phyloP scores from a whole-genome alignment of 768 basidiomycete genomes.

The Asterophora parasitica region DNA sequence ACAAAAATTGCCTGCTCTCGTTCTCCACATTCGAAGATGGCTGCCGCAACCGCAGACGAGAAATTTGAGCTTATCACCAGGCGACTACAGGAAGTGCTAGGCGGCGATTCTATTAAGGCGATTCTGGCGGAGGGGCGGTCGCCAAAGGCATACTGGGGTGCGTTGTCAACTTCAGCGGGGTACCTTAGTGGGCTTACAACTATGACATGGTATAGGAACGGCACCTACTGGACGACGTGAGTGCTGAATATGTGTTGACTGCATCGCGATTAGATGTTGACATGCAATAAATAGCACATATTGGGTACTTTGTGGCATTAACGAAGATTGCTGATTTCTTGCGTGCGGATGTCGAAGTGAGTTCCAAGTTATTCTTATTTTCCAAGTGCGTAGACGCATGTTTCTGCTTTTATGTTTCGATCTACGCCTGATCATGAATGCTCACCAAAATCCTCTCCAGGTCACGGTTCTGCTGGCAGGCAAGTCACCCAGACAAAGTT shows the following conservation, averaged over 20 bases:
- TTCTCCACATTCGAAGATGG: slow-evolving; percentile 5
- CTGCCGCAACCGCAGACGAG: slow-evolving; percentile 32
- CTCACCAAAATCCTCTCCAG: slow-evolving; percentile 26
- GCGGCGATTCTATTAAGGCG: slow-evolving; percentile 76
- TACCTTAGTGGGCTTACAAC: slow-evolving; percentile 6
- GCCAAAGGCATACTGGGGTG: slow-evolving; percentile 91
- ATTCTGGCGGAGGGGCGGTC: slow-evolving; percentile 73
- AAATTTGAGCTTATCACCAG: slow-evolving; percentile 84
- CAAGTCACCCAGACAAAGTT: slow-evolving; percentile 19
- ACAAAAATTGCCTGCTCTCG: neutral
- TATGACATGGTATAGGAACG: slow-evolving; percentile 52
- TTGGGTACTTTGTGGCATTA: slow-evolving; percentile 94
- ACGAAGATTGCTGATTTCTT: slow-evolving; percentile 97
- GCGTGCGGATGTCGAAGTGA: slow-evolving; percentile 82
- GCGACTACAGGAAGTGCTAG: slow-evolving; percentile 81
- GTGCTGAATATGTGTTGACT: slow-evolving; percentile 21
- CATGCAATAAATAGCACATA: slow-evolving; percentile 61
- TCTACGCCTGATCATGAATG: neutral
- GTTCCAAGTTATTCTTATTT: slow-evolving; percentile 14
- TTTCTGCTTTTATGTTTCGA: neutral
- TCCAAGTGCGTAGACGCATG: no score
- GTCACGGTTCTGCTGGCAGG: slow-evolving; percentile 82
- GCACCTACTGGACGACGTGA: slow-evolving; percentile 92
- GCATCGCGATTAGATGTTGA: slow-evolving; percentile 1
- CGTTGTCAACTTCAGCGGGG: slow-evolving; percentile 23